These are phyloP conservation scores for Globisporangium viniferum DNA, from an alignment of 352 stramenopile species.

Conservation along the genomic window DNA sequence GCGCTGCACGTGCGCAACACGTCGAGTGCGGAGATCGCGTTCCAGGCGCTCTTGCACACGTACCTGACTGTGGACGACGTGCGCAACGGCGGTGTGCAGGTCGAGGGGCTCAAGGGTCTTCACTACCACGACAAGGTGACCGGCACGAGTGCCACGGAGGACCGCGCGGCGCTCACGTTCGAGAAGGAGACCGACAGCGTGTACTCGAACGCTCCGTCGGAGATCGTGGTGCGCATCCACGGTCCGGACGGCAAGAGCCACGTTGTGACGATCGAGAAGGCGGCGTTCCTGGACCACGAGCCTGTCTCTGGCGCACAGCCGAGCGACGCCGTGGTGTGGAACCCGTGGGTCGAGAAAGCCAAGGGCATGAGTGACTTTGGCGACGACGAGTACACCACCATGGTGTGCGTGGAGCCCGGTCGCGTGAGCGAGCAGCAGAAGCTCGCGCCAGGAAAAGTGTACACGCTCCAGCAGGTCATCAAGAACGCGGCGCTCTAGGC, in stretches of 20 bases:
- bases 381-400: conserved; percentile 92
- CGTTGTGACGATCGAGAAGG: conserved; percentile 76
- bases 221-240: conserved; percentile 67
- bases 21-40: conserved; percentile 75
- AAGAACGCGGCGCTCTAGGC: conserved; percentile 51
- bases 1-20: conserved; percentile 91
- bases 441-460: conserved; percentile 49
- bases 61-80: conserved; percentile 90
- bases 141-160: conserved; percentile 52
- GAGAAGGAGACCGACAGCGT: conserved; percentile 87
- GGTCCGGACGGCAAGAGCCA: conserved; percentile 39
- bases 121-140: conserved; percentile 89
- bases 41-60: conserved; percentile 94
- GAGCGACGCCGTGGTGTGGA: conserved; percentile 92
- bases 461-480: conserved; percentile 68
- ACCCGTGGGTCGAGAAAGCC: conserved; percentile 93
- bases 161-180: conserved; percentile 60
- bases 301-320: conserved; percentile 26
- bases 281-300: conserved; percentile 46
- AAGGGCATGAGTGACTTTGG: conserved; percentile 93
- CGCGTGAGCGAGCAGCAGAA: conserved; percentile 68
- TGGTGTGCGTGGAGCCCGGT: conserved; percentile 96
- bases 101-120: conserved; percentile 87
- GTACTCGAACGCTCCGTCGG: conserved; percentile 69
- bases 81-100: conserved; percentile 42